Evolutionary conservation across 1,284 basidiomycete species (phyloP).

Genomic region (Rhizoctonia solani): DNA sequence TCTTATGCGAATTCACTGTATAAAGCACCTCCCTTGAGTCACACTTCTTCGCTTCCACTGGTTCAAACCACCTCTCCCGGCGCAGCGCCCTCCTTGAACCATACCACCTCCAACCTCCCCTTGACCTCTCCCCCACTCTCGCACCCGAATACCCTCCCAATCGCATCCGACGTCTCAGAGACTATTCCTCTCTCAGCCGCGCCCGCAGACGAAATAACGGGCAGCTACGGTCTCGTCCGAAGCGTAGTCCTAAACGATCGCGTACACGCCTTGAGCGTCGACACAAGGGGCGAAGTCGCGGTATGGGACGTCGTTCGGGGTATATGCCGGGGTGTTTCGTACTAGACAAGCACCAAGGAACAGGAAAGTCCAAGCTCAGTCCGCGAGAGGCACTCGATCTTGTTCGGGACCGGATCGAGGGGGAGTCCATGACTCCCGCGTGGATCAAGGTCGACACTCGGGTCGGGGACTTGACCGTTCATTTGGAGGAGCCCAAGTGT

Average conservation of each 20-base stretch:
- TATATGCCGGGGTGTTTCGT: conserved; percentile 80
- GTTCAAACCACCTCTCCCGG: neutral
- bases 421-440: conserved; percentile 80
- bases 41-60: conserved; percentile 13
- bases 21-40: conserved; percentile 5
- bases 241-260: conserved; percentile 86
- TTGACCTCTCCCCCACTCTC: conserved; percentile 3
- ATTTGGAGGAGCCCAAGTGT: conserved; percentile 77
- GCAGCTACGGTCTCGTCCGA: conserved; percentile 79
- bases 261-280: conserved; percentile 88
- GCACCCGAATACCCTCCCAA: conserved; percentile 11
- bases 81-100: conserved; percentile 9
- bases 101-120: conserved; percentile 25
- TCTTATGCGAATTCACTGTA: neutral
- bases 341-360: conserved; percentile 44
- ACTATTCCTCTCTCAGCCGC: conserved; percentile 47
- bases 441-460: conserved; percentile 94
- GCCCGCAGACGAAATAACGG: conserved; percentile 76
- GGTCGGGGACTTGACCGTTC: conserved; percentile 84
- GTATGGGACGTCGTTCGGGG: conserved; percentile 91
- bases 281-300: conserved; percentile 82
- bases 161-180: conserved; percentile 27
- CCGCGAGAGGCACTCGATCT: conserved; percentile 85
- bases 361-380: conserved; percentile 45
- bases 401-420: conserved; percentile 87